These are phyloP conservation scores for Ilyonectria mors-panacis DNA, from an alignment of 2,329 filamentous ascomycete species.

Conservation along the genomic window DNA sequence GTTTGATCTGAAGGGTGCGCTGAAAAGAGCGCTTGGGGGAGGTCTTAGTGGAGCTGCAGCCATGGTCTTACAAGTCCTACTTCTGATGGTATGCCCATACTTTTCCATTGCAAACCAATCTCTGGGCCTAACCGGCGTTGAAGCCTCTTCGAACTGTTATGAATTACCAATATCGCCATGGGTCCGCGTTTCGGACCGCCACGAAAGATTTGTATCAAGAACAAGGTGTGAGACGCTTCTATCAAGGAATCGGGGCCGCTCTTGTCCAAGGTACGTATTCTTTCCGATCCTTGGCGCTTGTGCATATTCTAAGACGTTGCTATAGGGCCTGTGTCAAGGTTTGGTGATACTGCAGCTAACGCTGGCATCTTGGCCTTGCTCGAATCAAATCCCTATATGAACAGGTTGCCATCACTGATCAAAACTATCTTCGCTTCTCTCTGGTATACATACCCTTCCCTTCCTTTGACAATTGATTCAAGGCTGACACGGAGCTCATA, in stretches of 20 bases:
- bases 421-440: constrained; percentile 64
- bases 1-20: constrained; percentile 62
- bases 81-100: constrained; percentile 58
- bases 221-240: constrained; percentile 61
- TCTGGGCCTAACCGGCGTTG: background rate
- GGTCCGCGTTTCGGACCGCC: constrained; percentile 57
- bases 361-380: constrained; percentile 64
- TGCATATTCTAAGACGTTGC: background rate
- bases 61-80: constrained; percentile 63
- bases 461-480: background rate
- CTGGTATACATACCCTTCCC: constrained; percentile 47
- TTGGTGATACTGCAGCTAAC: constrained; percentile 65
- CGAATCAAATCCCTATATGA: constrained; percentile 62
- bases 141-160: constrained; percentile 65
- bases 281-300: accelerated
- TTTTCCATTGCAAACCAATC: accelerated
- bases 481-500: constrained; percentile 34
- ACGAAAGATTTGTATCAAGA: constrained; percentile 56
- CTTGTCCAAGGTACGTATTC: constrained; percentile 58
- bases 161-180: constrained; percentile 67
- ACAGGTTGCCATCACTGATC: constrained; percentile 57
- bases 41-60: constrained; percentile 64
- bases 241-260: constrained; percentile 61
- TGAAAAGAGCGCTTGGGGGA: constrained; percentile 61
- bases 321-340: constrained; percentile 61